Base-by-base conservation (phyloP, 345 rosid genomes). In the Heritiera fomes region DNA sequence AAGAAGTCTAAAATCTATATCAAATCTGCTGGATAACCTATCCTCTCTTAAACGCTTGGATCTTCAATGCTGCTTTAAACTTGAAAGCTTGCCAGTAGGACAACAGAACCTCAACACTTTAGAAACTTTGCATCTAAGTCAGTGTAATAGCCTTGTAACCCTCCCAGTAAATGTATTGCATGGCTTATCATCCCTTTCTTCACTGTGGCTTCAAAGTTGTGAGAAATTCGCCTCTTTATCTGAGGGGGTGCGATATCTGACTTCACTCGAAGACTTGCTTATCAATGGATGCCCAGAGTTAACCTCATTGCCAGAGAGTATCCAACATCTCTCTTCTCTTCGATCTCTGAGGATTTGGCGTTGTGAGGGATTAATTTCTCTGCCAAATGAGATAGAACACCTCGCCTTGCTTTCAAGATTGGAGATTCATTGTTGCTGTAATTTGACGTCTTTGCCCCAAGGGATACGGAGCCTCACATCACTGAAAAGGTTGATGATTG, bases 131-230 rank as follows among this genome's bases (percentile, higher is more conserved):
- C 0, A 4, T 0, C 5, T 68, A 9, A 18, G 0, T 17, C 5
- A 4, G 1, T 68, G 72, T 20, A 2, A 18, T 7, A 68, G 28
- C 53, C 45, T 23, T 9, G 73, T 68, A 7, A 14, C 12, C 23
- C 49, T 66, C 5, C 49, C 71, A 40, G 49, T 6, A n/a, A 38
- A 66, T 40, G 23, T 6, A 10, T 68, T 68, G 28, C 30, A 12
- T 3, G 52, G 73, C 32, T 45, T 68, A 20, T 68, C 73, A 12
- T 68, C 73, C 30, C 73, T 68, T 68, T 68, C 73, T 46, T 17
- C 28, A 3, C 20, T 68, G 38, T 0, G 5, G 11, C 9, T 68
- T 43, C 12, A 7, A 7, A n/a, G 1, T 7, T 68, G 73, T 68
- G 1, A 41, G 34, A 68, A 45, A 6, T n/a, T 68, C 1, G 30